phyloP scores from a whole-genome alignment of 1,284 basidiomycete species.

The Xerocomus nothofagi region DNA sequence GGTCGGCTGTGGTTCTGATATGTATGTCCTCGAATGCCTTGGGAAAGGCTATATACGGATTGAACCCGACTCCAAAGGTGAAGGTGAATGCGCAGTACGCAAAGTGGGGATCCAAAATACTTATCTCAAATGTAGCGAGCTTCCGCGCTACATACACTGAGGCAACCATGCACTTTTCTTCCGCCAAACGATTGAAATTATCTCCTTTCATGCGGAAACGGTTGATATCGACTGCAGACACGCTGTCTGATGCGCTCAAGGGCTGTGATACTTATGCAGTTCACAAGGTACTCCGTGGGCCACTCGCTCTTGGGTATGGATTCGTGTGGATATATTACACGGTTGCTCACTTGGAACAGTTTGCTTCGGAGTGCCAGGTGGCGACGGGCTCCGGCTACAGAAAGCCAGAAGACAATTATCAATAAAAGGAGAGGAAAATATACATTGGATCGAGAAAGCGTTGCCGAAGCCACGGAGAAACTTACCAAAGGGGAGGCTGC shows the following conservation, averaged over 20 bases:
- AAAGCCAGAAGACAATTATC: constrained; percentile 65
- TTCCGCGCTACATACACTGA: constrained; percentile 57
- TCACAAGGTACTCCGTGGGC: constrained; percentile 53
- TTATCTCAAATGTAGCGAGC: constrained; percentile 27
- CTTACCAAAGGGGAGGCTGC: constrained; percentile 80
- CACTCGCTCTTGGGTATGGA: constrained; percentile 47
- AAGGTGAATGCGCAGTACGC: constrained; percentile 28
- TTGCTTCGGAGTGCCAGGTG: constrained; percentile 70
- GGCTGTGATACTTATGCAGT: constrained; percentile 69
- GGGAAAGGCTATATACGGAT: constrained; percentile 76
- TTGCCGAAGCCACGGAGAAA: constrained; percentile 36
- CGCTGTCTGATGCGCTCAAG: constrained; percentile 56
- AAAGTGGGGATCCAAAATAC: neutral
- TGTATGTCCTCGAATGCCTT: constrained; percentile 80
- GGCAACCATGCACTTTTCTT: constrained; percentile 46
- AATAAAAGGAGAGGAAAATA: constrained; percentile 54
- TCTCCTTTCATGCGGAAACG: constrained; percentile 58
- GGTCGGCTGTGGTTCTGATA: constrained; percentile 78
- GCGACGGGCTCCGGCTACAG: constrained; percentile 67
- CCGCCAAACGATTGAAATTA: constrained; percentile 46
- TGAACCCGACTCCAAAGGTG: constrained; percentile 44
- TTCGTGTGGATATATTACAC: constrained; percentile 1
- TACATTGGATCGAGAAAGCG: constrained; percentile 19
- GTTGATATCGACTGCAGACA: constrained; percentile 52
- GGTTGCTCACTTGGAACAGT: constrained; percentile 39